Evolutionary conservation across 2,329 filamentous ascomycete genomes (phyloP), one percentile per base, ranked within the genome.

Genomic region (Fusarium sororula): DNA sequence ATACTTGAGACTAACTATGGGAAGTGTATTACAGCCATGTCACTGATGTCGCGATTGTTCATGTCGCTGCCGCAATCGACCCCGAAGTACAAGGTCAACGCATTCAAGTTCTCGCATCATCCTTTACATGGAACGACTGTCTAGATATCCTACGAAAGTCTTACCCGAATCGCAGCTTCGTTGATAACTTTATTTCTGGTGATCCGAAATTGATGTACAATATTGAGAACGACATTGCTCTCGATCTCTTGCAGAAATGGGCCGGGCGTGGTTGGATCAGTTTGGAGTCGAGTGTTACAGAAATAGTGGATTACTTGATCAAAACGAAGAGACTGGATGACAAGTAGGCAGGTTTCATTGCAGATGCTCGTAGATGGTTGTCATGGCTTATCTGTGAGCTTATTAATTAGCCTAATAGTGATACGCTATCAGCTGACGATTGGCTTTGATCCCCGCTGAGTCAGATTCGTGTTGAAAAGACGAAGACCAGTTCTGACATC

Each of bases 21-120:
- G 1, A 9, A 75, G 73, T 73, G 39, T 75, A 75, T 26, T 66
- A 68, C 15, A 58, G 69, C 2, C 72, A 75, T 15, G 72, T 75
- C 28, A 63, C 61, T 1, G 73, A 75, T 20, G 56, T 72, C 2
- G 72, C 73, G 1, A 30, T 75, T 12, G 9, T 75, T 2, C 66
- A 75, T 28, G 48, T 74, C 20, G 70, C 73, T 15, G 73, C 73
- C 4, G 42, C 47, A 8, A 38, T 75, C 4, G 73, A 75, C 11
- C 63, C 59, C 4, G 41, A 50, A 5, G 48, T 75, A 2, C 35
- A 65, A 24, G 55, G 41, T 2, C 42, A 50, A 38, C 66, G 73
- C 2, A 71, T 75, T 18, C 72, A 75, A 22, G 62, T 63, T 14
- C 62, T 71, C 6, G 66, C 70, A 7, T 18, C n/a, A 3, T 72